Evolutionary conservation across 768 basidiomycete genomes (phyloP).

Genomic region (Pleurotus citrinopileatus): DNA sequence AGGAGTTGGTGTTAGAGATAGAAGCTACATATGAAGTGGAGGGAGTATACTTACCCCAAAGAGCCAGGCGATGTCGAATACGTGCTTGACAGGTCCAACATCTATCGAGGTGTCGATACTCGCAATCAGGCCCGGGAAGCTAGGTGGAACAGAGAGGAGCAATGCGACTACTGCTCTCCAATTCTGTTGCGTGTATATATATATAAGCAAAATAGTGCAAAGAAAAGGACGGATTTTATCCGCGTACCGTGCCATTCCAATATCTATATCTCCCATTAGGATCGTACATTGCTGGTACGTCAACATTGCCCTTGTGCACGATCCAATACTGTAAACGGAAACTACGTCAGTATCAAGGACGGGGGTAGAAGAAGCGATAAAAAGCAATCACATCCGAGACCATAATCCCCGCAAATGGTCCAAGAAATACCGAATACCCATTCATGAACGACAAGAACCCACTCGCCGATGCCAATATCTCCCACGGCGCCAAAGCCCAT

Average conservation of each 20-base stretch:
- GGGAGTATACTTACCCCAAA: conserved; percentile 67
- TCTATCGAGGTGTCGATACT: conserved; percentile 65
- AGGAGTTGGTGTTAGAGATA: not conserved
- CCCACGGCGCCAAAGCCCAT: conserved; percentile 87
- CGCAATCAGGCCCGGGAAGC: conserved; percentile 73
- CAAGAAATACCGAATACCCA: conserved; percentile 84
- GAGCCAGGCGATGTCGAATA: conserved; percentile 76
- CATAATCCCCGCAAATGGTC: conserved; percentile 79
- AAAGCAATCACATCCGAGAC: conserved; percentile 37
- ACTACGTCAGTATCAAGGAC: not conserved
- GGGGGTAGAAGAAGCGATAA: not conserved
- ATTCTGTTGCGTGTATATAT: conserved; percentile 52
- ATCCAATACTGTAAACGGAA: conserved; percentile 65
- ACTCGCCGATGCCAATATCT: conserved; percentile 64
- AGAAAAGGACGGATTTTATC: conserved; percentile 3
- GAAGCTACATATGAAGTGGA: not conserved
- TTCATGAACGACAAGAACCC: conserved; percentile 77
- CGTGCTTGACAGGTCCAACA: conserved; percentile 52
- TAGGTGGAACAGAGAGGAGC: conserved; percentile 64
- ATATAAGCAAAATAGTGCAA: not conserved
- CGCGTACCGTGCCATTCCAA: conserved; percentile 64
- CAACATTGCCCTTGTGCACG: conserved; percentile 65
- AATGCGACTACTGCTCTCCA: conserved; percentile 77
- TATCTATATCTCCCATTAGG: conserved; percentile 81
- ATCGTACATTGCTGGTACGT: conserved; percentile 83